These are phyloP conservation scores for Colletotrichum shisoi DNA, from an alignment of 2,329 filamentous ascomycete genomes.

Conservation along the genomic window DNA sequence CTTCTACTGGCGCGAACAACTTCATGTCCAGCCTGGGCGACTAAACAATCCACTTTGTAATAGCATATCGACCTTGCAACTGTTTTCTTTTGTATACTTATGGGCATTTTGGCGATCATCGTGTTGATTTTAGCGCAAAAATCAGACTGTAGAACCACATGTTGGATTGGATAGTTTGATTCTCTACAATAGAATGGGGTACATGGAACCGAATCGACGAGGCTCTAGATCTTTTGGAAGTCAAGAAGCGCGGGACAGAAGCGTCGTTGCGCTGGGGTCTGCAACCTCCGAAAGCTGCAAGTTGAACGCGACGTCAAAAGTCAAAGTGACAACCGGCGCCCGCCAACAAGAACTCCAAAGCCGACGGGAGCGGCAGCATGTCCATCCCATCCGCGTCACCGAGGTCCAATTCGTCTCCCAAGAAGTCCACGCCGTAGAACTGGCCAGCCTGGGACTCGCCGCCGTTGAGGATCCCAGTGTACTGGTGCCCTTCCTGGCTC, in stretches of 20 bases:
- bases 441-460: background rate
- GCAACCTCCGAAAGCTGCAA: background rate
- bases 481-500: conserved; percentile 5
- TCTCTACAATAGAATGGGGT: too few relatives aligned
- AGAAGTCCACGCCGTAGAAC: conserved; percentile 10
- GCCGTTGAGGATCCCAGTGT: background rate
- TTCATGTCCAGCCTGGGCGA: conserved; percentile 1
- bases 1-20: conserved; percentile 22
- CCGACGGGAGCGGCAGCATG: conserved; percentile 45
- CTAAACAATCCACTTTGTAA: background rate
- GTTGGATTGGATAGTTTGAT: too few relatives aligned
- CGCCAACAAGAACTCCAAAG: conserved; percentile 47
- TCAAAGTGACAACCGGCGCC: conserved; percentile 41
- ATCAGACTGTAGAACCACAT: too few relatives aligned
- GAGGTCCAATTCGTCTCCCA: conserved; percentile 30
- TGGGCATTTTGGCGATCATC: too few relatives aligned
- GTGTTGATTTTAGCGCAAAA: too few relatives aligned
- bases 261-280: background rate
- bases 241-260: background rate
- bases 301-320: background rate
- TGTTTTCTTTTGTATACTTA: background rate
- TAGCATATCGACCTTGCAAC: too few relatives aligned
- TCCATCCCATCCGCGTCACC: conserved; percentile 36
- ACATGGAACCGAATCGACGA: background rate
- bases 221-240: background rate